Evolutionary conservation across 2,329 filamentous ascomycete genomes (phyloP), one percentile per base, ranked within the genome.

Genomic region (Monosporascus ibericus): DNA sequence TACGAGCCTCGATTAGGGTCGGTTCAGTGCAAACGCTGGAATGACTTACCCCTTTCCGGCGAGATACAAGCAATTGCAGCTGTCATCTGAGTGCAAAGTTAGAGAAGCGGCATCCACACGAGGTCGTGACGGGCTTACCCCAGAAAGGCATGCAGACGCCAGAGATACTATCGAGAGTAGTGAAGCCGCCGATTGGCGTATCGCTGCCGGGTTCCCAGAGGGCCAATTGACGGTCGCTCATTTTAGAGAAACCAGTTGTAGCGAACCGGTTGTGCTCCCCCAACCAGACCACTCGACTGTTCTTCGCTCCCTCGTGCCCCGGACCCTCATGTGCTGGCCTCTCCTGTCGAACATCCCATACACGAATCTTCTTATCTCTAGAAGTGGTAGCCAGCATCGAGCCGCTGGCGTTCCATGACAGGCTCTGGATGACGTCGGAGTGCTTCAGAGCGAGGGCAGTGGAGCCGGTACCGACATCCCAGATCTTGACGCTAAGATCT

Each of bases 61-160:
- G 67, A 99, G 81, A 73, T 96, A 99, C 66, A 99, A 78, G 69
- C 90, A 95, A 74, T 94, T 91, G 49, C 90, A 96, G 55, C 92
- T 90, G 55, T 97, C 92, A 69, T 99, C 81, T 84, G 51, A 11
- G 48, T 24, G 44, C 15, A 20, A 54, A 59, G 58, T 68, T 53
- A 69, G 60, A 44, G 62, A 49, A 42, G 51, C 39, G 24, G 36
- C 9, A 22, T 24, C 25, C 5, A 48, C 47, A 18, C 7, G 48
- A 15, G 14, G 8, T 40, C 1, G 15, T 14, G 38, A 20, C n/a
- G 44, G 47, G 63, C 76, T 60, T 69, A 84, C 81, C 94, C 94
- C 94, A 99, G 82, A 99, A 97, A 34, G 94, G 94, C 90, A 99
- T 96, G 80, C 91, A 95, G 55, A 99, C 92, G 69, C 94, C 94